Evolutionary conservation across 306 rosid species (phyloP), one percentile per base, ranked within the genome.

Genomic region (Rosa persica): DNA sequence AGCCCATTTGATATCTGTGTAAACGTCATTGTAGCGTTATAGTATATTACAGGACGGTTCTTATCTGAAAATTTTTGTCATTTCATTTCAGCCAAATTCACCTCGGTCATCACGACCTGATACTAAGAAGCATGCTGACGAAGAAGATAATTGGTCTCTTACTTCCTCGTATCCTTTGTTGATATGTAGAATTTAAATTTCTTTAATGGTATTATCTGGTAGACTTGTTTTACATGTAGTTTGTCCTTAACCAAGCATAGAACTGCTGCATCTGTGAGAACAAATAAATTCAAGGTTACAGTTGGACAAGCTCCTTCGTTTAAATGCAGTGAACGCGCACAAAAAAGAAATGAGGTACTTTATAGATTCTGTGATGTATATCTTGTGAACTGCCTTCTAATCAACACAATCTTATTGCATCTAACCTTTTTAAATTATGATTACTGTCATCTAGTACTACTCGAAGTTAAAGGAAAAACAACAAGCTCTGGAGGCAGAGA

Each of bases 91-190:
- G 98, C 83, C 88, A 36, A 89, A 70, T 87, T 89, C 97, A 46
- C 97, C 98, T 76, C 81, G 82, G 67, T 80, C 98, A 15, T 67
- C 91, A 57, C 81, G 80, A 83, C 86, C 72, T 72, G 91, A 85
- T 52, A 71, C 54, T 79, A 90, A 83, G 91, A 93, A 93, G 83
- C 91, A 91, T 76, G 84, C 74, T 4, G 97, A 89, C 23, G 98
- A 91, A 79, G 97, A 95, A 85, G 99, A 95, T 70, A 84, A 69
- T 84, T 93, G 89, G 91, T 96, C 96, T 69, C 36, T 83, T 39
- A 80, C 93, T 78, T 90, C 97, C 76, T 93, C 99, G 97, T 96
- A 96, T 96, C 99, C 99, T 93, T 71, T 72, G 75, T 79, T 83
- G 72, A 30, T 47, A 62, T 78, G 55, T 80, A 60, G 65, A 57